Base-by-base conservation (phyloP, 202 grass and related monocot genomes). In the Bolboschoenoplectus hybrid region DNA sequence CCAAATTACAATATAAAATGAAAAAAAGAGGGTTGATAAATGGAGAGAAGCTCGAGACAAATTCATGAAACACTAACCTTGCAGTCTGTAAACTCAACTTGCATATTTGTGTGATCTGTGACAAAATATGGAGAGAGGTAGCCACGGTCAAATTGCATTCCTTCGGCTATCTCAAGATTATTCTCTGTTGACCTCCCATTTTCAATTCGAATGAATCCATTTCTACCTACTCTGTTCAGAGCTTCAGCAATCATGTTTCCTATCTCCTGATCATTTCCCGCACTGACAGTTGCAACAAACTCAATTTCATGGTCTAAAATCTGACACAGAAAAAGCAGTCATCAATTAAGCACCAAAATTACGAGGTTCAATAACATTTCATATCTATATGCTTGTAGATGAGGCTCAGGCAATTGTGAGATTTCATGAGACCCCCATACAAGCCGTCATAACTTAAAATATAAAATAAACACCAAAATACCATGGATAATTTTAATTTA, bases 71-170 rank as follows among this genome's bases (percentile, higher is more conserved):
- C 57, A 44, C 74, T 50, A 7, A 93, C 95, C 88, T 94, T 95
- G 57, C 95, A 92, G 86, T 95, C 86, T 62, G 70, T 88, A 71
- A 89, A 95, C 84, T 95, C 95, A 17, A 82, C 90, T 0, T 78
- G 90, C 95, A 92, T 98, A 86, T 85, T 92, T 61, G 84, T 72
- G 84, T 34, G 87, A 91, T 95, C 89, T 17, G 91, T 98, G 51
- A 95, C 84, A 81, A 98, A 98, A 72, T 95, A 92, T 45, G 91
- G 88, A 13, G 95, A 98, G 68, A 95, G 80, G 80, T 91, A 98
- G 74, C 95, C 93, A 82, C 93, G 88, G 81, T 94, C 95, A 63
- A 95, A 95, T 85, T 95, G 95, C 95, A 98, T 98, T 80, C 93
- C 93, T 93, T 98, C 85, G 1, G 92, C 86, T 46, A 95, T 87